Evolutionary conservation across 495 filamentous ascomycete species (phyloP), one percentile per base, ranked within the genome.

Genomic region (Aspergillus heteromorphus): DNA sequence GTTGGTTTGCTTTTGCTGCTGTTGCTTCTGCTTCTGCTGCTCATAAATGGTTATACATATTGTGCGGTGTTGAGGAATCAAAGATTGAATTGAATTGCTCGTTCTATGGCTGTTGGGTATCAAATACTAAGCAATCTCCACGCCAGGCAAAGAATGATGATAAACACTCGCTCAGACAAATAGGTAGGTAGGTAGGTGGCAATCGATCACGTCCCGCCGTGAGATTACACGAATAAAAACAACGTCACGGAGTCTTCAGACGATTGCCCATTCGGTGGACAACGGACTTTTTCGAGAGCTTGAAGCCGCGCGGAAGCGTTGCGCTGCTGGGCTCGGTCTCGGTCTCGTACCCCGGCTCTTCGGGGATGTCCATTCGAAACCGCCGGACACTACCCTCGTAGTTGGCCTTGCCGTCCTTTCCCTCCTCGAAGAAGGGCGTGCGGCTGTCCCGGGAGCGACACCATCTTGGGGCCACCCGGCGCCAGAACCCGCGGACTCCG

Each of bases 291-390:
- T 40, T 40, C 50, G 52, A 58, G 0, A 64, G 48, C 13, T 55
- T 59, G 20, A 60, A 19, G 10, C 54, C 52, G 6, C 53, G 40
- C 21, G 31, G 57, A n/a, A 45, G 48, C n/a, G 27, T 54, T 8
- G 38, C 20, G 25, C 29, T 25, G 20, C n/a, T n/a, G n/a, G n/a
- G n/a, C n/a, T n/a, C n/a, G n/a, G 14, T 40, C 13, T 55, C 41
- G 2, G 5, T 19, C 31, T 55, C 57, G 13, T 31, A 38, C 23
- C 23, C 23, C 1, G 27, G 48, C 5, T 72, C 69, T 31, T 76
- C 73, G 6, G 71, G 68, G 2, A 78, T 42, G 66, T 78, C 73
- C 71, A 79, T 72, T n/a, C 76, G 66, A 49, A 77, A 78, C 18
- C 76, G 64, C 16, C 76, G 64, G 25, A 79, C 74, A 19, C 74